Evolutionary conservation across 192 early-diverging fungal species (phyloP).

Genomic region (Coemansia sp.): DNA sequence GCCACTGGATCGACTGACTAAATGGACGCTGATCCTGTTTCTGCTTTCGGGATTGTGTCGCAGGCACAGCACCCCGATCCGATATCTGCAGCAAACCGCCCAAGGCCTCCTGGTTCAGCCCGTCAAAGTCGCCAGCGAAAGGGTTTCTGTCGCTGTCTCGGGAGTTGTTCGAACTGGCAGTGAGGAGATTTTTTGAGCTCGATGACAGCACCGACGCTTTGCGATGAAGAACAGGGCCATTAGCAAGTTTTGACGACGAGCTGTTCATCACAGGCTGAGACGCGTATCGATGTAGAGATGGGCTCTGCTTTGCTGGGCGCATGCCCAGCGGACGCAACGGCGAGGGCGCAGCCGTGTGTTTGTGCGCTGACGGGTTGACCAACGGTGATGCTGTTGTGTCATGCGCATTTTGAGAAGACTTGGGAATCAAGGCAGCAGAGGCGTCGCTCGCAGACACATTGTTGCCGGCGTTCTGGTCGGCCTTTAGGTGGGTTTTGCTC

Average conservation of each 20-base stretch:
- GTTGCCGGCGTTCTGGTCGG: background rate
- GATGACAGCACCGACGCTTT: slow-evolving; percentile 37
- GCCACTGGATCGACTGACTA: slow-evolving; percentile 25
- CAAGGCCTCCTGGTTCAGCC: background rate
- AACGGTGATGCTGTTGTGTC: background rate
- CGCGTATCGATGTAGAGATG: slow-evolving; percentile 38
- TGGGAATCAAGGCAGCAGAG: background rate
- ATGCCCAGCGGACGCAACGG: slow-evolving; percentile 32
- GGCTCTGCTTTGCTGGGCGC: slow-evolving; percentile 19
- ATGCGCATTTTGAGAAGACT: background rate
- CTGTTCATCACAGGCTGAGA: slow-evolving; percentile 48
- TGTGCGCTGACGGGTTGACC: background rate
- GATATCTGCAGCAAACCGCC: background rate
- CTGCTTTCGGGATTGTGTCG: slow-evolving; percentile 7
- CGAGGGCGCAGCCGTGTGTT: slow-evolving; percentile 20
- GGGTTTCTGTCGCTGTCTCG: background rate
- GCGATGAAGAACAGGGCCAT: slow-evolving; percentile 26
- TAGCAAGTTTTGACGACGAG: background rate
- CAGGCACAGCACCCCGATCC: background rate
- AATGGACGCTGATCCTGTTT: slow-evolving; percentile 9
- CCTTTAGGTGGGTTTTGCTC: slow-evolving; percentile 15
- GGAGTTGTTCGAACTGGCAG: background rate
- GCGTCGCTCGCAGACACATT: background rate
- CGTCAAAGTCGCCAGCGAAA: background rate
- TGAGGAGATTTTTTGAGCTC: slow-evolving; percentile 12